phyloP scores from a whole-genome alignment of 1,139 yeast genomes.

The Magnusiomyces paraingens region DNA sequence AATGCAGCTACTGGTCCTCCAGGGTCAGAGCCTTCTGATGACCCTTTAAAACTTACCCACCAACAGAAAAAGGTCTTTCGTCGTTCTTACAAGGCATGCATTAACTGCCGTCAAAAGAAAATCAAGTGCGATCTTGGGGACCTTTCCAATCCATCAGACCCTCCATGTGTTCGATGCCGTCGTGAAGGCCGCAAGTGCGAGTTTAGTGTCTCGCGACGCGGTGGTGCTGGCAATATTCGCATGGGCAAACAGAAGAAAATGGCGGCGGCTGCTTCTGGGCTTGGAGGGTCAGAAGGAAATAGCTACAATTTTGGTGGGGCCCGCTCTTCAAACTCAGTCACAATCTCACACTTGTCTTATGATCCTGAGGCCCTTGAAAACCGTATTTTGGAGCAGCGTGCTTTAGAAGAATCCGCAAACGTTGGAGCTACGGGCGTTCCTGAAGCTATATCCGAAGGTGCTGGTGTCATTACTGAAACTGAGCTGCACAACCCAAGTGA shows the following conservation, averaged over 20 bases:
- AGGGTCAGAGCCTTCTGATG: too few relatives aligned
- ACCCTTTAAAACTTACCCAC: not conserved
- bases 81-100: slow-evolving; percentile 75
- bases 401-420: not conserved
- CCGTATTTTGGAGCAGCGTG: not conserved
- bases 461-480: slow-evolving; percentile 25
- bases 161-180: slow-evolving; percentile 80
- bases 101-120: slow-evolving; percentile 75
- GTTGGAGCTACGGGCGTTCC: not conserved
- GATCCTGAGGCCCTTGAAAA: not conserved
- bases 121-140: slow-evolving; percentile 82
- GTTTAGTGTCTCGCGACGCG: slow-evolving; percentile 59
- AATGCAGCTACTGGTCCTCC: too few relatives aligned
- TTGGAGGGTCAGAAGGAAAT: not conserved
- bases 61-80: slow-evolving; percentile 31
- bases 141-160: slow-evolving; percentile 63
- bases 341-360: not conserved
- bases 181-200: slow-evolving; percentile 78
- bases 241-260: slow-evolving; percentile 34
- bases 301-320: too few relatives aligned
- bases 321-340: not conserved
- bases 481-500: slow-evolving; percentile 49
- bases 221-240: slow-evolving; percentile 46
- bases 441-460: not conserved
- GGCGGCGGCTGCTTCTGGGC: not conserved